Evolutionary conservation across 2,329 filamentous ascomycete genomes (phyloP).

Genomic region (Fusarium secorum): DNA sequence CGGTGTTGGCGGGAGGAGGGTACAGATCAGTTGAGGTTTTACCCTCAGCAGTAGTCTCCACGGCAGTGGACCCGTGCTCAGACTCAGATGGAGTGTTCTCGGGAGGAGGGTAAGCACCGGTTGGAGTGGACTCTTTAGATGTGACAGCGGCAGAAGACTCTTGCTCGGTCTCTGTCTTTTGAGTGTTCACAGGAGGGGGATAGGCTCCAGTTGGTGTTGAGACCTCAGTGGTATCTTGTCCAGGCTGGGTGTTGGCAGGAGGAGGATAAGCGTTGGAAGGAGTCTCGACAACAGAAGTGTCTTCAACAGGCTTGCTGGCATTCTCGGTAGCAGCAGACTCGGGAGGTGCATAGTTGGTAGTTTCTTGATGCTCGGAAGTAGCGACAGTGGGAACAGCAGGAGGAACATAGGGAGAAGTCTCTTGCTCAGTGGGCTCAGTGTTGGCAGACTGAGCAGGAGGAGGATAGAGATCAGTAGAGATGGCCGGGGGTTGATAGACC

Average conservation of each 20-base stretch:
- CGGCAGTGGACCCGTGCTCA: background rate
- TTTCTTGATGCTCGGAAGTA: conserved; percentile 6
- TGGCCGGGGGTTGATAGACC: background rate
- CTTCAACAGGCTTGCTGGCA: conserved; percentile 4
- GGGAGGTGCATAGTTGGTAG: conserved; percentile 9
- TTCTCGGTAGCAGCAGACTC: conserved; percentile 5
- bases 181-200: background rate
- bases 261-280: background rate
- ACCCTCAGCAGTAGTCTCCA: background rate
- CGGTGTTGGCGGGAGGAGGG: conserved; percentile 13
- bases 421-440: conserved; percentile 6
- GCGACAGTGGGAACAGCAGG: conserved; percentile 14
- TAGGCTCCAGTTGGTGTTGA: background rate
- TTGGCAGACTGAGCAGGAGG: background rate
- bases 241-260: background rate
- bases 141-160: background rate
- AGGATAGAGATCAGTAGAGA: background rate
- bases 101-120: background rate
- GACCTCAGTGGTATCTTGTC: background rate
- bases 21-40: conserved; percentile 10
- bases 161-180: background rate
- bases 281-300: background rate
- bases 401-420: conserved; percentile 10
- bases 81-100: background rate
- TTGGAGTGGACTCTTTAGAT: background rate